Evolutionary conservation across 2,329 filamentous ascomycete species (phyloP).

Genomic region (Alternaria rosae): DNA sequence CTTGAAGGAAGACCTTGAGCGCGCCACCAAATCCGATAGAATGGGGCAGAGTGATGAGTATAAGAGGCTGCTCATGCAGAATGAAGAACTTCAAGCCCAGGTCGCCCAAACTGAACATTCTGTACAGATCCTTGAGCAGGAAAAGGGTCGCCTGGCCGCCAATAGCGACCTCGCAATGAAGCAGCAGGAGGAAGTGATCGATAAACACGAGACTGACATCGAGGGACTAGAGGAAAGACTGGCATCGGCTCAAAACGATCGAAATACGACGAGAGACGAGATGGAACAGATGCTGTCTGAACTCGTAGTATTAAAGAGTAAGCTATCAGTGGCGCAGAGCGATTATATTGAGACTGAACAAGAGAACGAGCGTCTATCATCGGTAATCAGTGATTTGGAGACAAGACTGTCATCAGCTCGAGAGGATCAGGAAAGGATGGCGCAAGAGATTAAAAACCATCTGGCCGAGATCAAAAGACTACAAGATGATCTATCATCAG

Average conservation of each 20-base stretch:
- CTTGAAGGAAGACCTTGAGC: not conserved
- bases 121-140: not conserved
- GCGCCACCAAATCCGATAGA: not conserved
- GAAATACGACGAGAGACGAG: not conserved
- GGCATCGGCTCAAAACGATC: not conserved
- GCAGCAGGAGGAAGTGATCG: not conserved
- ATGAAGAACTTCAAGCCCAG: not conserved
- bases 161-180: not conserved
- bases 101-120: not conserved
- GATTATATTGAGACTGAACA: not conserved
- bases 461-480: not conserved
- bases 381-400: not conserved
- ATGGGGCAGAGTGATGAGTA: not conserved
- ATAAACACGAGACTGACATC: not conserved
- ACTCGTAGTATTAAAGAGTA: not conserved
- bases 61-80: not conserved
- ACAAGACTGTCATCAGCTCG: not conserved
- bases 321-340: not conserved
- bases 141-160: not conserved
- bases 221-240: not conserved
- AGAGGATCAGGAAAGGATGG: not conserved
- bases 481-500: not conserved
- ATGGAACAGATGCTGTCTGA: not conserved
- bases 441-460: not conserved
- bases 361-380: not conserved